Conservation (phyloP, 495 filamentous ascomycete species). For the Geopyxis carbonaria region DNA sequence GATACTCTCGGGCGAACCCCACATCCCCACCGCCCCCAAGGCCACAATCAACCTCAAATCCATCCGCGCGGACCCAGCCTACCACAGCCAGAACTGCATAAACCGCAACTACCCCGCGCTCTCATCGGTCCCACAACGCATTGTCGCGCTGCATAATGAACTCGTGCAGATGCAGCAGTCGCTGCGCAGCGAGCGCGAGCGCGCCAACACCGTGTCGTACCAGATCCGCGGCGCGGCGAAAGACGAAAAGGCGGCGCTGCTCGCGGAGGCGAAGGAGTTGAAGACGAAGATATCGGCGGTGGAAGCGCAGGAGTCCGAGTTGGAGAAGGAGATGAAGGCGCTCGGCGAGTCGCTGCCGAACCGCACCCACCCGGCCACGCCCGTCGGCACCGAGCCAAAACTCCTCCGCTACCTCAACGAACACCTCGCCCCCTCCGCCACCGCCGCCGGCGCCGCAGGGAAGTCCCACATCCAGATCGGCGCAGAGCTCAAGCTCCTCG, state of each 20-base stretch:
- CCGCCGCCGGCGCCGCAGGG: constrained; percentile 33
- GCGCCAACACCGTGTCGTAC: constrained; percentile 37
- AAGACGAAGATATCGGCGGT: constrained; percentile 48
- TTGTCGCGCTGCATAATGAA: constrained; percentile 51
- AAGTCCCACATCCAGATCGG: constrained; percentile 72
- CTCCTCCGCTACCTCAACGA: constrained; percentile 59
- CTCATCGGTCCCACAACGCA: constrained; percentile 45
- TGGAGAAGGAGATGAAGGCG: constrained; percentile 49
- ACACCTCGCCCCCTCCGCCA: constrained; percentile 35
- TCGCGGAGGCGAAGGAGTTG: constrained; percentile 49
- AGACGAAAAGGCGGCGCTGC: constrained; percentile 32
- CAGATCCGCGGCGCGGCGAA: constrained; percentile 30
- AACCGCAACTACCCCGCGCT: constrained; percentile 67
- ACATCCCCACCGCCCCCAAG: constrained; percentile 61
- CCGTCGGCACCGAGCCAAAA: constrained; percentile 42
- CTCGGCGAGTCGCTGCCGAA: constrained; percentile 76
- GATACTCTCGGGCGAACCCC: neutral
- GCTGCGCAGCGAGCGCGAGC: constrained; percentile 39
- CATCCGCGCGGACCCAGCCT: constrained; percentile 62
- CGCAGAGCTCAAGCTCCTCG: constrained; percentile 56
- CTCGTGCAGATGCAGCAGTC: constrained; percentile 39
- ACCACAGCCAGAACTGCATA: constrained; percentile 66
- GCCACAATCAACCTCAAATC: constrained; percentile 65
- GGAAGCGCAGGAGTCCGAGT: constrained; percentile 38
- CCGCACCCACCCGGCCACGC: constrained; percentile 58